Evolutionary conservation across 208 protist genomes (phyloP), one percentile per base, ranked within the genome.

Genomic region (Wallacemonas sp.): DNA sequence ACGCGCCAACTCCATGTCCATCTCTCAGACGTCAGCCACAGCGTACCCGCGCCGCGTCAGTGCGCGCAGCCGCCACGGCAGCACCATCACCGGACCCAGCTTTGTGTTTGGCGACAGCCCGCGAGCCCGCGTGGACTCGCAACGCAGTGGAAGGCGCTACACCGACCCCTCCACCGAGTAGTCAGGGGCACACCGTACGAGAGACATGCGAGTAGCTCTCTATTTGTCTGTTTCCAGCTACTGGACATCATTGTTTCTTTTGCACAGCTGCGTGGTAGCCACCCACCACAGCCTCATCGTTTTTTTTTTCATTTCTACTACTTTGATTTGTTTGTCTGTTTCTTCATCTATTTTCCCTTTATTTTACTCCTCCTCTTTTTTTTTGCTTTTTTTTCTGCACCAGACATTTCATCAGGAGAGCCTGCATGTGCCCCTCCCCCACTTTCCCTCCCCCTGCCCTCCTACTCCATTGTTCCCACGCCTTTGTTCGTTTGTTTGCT

Each of bases 31-130:
- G n/a, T 4, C 30, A 3, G 38, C n/a, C 52, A 12, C 52, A 5
- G 19, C 24, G n/a, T 39, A 30, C n/a, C 16, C 30, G 2, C 52
- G 52, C 38, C 52, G 52, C 32, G n/a, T 33, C 29, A 58, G 52
- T 30, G 32, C 32, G 17, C 52, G 52, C 19, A 58, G 52, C 52
- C 52, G 52, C 14, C 52, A 29, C 14, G 52, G 52, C 30, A 58
- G 52, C 52, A 58, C 52, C n/a, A 29, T 30, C 30, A 29, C 38
- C n/a, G 52, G 52, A 27, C 30, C 34, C 52, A 21, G 52, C 52
- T 58, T 41, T 17, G n/a, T 30, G 26, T 30, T 41, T 0, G 52
- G 52, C 26, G 52, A 58, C n/a, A 58, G 52, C 30, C 52, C 52
- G 9, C 52, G 38, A 41, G 17, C 52, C 6, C 52, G 52, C 36